Conservation (phyloP, 352 stramenopile genomes). For the Globisporangium nunn region DNA sequence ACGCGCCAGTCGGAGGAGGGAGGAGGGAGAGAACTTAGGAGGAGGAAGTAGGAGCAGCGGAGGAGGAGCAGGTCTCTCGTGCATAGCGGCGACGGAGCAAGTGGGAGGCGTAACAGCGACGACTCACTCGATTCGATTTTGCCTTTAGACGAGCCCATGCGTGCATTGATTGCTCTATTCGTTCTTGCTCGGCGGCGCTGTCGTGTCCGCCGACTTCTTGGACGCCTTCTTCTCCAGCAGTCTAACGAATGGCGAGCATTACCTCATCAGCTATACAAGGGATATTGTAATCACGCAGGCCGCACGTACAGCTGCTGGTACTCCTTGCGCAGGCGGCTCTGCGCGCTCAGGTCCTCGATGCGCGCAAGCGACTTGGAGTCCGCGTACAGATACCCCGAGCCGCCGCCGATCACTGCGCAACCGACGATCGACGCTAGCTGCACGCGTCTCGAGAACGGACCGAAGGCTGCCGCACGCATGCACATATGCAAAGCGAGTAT, state of each 20-base stretch:
- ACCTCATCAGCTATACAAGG: neutral
- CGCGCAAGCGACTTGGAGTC: constrained; percentile 65
- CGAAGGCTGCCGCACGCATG: constrained; percentile 28
- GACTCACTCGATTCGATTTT: neutral
- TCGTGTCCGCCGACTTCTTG: constrained; percentile 15
- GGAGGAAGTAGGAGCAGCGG: neutral
- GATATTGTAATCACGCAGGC: neutral
- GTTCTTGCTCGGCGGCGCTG: neutral
- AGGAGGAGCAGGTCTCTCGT: neutral
- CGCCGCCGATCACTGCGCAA: constrained; percentile 47
- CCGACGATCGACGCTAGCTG: constrained; percentile 57
- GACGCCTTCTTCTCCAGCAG: constrained; percentile 59
- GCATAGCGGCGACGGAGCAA: constrained; percentile 2
- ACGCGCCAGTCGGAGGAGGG: neutral
- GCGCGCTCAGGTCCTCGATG: constrained; percentile 71
- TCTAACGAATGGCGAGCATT: constrained; percentile 15
- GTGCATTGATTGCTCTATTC: neutral
- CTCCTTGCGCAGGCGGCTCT: constrained; percentile 69
- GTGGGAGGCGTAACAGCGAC: neutral
- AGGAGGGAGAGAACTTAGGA: neutral
- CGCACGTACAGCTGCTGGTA: constrained; percentile 65
- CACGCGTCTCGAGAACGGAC: constrained; percentile 55
- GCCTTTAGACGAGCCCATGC: neutral
- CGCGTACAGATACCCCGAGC: constrained; percentile 58
- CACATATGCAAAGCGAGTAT: neutral